These are phyloP conservation scores for Populus hybrid DNA, from an alignment of 441 rosid genomes.

Conservation along the genomic window DNA sequence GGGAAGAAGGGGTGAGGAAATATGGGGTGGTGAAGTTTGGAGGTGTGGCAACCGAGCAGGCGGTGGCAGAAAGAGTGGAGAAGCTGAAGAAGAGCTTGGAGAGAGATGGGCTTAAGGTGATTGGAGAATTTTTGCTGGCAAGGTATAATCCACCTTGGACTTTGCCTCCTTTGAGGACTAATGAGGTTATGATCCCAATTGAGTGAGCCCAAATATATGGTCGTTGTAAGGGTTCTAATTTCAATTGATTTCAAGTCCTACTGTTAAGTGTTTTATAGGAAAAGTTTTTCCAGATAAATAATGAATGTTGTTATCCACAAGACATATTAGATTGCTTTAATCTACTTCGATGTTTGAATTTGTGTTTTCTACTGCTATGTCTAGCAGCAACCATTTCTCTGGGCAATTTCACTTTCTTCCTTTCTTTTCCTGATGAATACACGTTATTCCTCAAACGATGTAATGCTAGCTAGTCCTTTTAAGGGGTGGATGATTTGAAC, in stretches of 20 bases:
- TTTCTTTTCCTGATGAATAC: background rate
- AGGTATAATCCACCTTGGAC: slow-evolving; percentile 96
- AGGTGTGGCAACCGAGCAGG: slow-evolving; percentile 57
- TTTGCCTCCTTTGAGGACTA: slow-evolving; percentile 66
- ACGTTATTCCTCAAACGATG: background rate
- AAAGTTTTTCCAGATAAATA: too few relatives aligned
- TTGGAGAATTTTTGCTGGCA: slow-evolving; percentile 60
- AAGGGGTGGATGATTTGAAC: background rate
- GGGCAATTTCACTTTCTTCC: background rate
- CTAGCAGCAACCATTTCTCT: background rate
- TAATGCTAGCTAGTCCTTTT: background rate
- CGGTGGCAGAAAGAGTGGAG: slow-evolving; percentile 66
- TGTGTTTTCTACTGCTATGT: background rate
- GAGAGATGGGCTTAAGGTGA: slow-evolving; percentile 67
- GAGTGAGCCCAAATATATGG: slow-evolving; percentile 37
- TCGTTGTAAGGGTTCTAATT: background rate
- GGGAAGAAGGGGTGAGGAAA: slow-evolving; percentile 64
- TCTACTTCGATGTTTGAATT: background rate
- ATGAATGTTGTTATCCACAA: background rate
- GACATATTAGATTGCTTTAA: background rate
- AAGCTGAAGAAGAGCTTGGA: slow-evolving; percentile 61
- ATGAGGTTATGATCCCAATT: slow-evolving; percentile 75
- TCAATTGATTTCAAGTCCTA: background rate
- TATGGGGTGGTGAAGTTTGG: slow-evolving; percentile 71
- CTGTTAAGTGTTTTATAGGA: background rate